These are phyloP conservation scores for Ustilago vetiveriae DNA, from an alignment of 1,284 basidiomycete genomes.

Conservation along the genomic window DNA sequence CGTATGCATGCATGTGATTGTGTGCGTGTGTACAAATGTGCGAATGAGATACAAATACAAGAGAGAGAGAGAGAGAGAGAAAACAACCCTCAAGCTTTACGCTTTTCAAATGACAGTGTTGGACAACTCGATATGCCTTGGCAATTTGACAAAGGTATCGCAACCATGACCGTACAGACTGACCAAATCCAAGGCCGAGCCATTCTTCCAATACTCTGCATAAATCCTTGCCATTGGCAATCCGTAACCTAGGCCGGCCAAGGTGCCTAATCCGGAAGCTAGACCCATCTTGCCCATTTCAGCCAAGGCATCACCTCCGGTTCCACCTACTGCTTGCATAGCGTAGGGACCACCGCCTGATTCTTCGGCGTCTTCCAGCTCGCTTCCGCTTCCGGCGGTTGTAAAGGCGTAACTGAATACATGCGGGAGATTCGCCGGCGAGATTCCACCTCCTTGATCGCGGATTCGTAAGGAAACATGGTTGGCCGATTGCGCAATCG, in stretches of 20 bases:
- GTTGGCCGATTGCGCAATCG: constrained; percentile 73
- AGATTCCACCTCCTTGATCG: constrained; percentile 85
- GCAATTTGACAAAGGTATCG: constrained; percentile 59
- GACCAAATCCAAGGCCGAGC: constrained; percentile 29
- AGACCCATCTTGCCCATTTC: constrained; percentile 74
- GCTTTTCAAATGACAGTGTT: constrained; percentile 43
- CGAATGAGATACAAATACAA: no score
- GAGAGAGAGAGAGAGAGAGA: no score
- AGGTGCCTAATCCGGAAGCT: constrained; percentile 78
- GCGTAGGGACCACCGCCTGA: constrained; percentile 77
- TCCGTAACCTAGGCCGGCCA: constrained; percentile 77
- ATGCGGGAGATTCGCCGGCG: constrained; percentile 76
- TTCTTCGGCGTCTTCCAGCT: constrained; percentile 74
- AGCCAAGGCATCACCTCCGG: constrained; percentile 73
- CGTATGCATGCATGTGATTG: no score
- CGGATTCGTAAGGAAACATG: constrained; percentile 81
- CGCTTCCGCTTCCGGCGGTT: constrained; percentile 73
- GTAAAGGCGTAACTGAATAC: constrained; percentile 93
- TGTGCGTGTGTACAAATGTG: no score
- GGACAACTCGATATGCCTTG: constrained; percentile 51
- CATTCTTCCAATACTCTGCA: constrained; percentile 69
- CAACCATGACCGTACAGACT: constrained; percentile 50
- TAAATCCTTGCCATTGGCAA: constrained; percentile 85
- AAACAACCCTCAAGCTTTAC: no score
- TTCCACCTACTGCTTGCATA: constrained; percentile 72